Conservation (phyloP, 768 basidiomycete genomes). For the Hygrophorus russula region DNA sequence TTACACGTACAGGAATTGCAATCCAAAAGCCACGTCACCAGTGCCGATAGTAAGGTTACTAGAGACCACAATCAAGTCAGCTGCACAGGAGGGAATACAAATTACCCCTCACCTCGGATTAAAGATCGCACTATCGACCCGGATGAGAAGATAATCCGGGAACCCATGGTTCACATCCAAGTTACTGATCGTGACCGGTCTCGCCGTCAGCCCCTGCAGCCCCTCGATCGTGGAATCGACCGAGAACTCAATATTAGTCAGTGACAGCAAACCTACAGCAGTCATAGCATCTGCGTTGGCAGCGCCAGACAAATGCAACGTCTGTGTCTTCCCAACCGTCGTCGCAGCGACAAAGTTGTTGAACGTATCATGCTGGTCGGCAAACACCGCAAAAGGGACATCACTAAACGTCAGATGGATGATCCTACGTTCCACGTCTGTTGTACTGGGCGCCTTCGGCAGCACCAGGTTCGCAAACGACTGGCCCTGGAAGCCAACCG, state of each 20-base stretch:
- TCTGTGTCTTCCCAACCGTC: conserved; percentile 33
- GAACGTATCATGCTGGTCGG: conserved; percentile 38
- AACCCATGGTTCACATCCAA: conserved; percentile 63
- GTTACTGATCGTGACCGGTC: conserved; percentile 42
- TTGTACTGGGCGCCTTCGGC: conserved; percentile 43
- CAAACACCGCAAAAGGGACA: conserved; percentile 48
- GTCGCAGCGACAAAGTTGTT: conserved; percentile 52
- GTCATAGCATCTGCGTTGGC: conserved; percentile 50
- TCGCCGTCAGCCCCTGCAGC: conserved; percentile 50
- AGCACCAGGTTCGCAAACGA: conserved; percentile 51
- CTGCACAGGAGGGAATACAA: background rate
- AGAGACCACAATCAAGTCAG: conserved; percentile 8
- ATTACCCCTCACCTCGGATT: conserved; percentile 44
- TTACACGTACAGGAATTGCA: conserved; percentile 40
- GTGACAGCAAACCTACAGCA: conserved; percentile 50
- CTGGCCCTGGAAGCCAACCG: conserved; percentile 36
- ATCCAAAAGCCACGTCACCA: conserved; percentile 51
- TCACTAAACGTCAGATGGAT: conserved; percentile 49
- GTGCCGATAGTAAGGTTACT: conserved; percentile 40
- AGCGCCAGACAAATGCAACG: conserved; percentile 40
- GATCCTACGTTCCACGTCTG: conserved; percentile 51
- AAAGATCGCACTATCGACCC: conserved; percentile 44
- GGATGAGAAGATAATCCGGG: conserved; percentile 57
- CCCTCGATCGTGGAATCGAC: conserved; percentile 50
- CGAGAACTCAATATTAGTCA: conserved; percentile 46